These are phyloP conservation scores for Thielaviopsis populi DNA, from an alignment of 2,329 filamentous ascomycete genomes.

Conservation along the genomic window DNA sequence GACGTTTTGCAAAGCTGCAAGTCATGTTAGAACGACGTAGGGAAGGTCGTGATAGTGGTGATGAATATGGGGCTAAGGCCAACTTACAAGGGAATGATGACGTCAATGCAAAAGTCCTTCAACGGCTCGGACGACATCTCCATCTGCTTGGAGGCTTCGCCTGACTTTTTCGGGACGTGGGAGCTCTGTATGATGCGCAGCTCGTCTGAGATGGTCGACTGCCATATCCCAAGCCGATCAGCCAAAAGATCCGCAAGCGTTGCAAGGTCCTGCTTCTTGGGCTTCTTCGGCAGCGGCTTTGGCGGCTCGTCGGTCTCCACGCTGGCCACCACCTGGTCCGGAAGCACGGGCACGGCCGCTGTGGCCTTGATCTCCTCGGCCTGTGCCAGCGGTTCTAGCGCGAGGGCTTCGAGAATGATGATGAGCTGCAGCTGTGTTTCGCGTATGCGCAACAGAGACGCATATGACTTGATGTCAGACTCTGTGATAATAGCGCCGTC, in stretches of 20 bases:
- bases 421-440: constrained; percentile 74
- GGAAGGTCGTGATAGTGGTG: background rate
- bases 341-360: background rate
- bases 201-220: constrained; percentile 54
- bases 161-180: constrained; percentile 25
- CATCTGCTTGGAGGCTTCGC: constrained; percentile 27
- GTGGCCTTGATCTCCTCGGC: constrained; percentile 27
- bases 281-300: constrained; percentile 35
- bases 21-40: constrained; percentile 23
- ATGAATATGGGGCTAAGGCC: too few relatives aligned
- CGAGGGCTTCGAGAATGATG: constrained; percentile 59
- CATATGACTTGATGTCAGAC: constrained; percentile 43
- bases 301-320: constrained; percentile 25
- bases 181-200: constrained; percentile 36
- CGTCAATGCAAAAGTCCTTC: constrained; percentile 63
- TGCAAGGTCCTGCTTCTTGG: constrained; percentile 47
- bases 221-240: constrained; percentile 71
- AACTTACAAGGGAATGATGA: constrained; percentile 62
- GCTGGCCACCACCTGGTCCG: background rate
- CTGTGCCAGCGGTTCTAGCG: constrained; percentile 43
- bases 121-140: constrained; percentile 44
- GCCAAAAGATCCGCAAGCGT: constrained; percentile 57
- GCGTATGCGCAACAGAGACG: constrained; percentile 52
- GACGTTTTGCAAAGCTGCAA: constrained; percentile 54
- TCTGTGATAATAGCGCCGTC: constrained; percentile 32